Base-by-base conservation (phyloP, 306 rosid species). In the Prunus salicina region DNA sequence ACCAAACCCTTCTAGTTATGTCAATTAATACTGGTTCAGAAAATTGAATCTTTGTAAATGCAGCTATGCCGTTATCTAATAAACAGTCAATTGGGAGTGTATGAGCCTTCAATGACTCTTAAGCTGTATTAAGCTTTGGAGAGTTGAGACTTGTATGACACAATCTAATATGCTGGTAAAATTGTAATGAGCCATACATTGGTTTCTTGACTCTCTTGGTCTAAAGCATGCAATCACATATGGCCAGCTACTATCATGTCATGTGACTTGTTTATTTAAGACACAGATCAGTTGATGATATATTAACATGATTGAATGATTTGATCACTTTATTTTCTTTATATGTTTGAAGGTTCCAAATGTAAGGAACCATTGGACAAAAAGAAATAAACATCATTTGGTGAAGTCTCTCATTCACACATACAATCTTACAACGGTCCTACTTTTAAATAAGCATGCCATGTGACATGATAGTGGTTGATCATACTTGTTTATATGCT, bases 401-500 rank as follows among this genome's bases (percentile, higher is more conserved):
- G 68, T 72, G 27, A 73, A 79, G 19, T 79, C 67, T 64, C 18
- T 64, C 18, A 58, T 77, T 27, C 67, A 71, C 65, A n/a, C 70
- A 64, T 49, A 66, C 4, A 43, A 28, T 79, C 73, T 62, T 73
- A 32, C 30, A 38, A 41, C 19, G 6, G 57, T 1, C 22, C 27
- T 20, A 0, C 19, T 18, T 64, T 62, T 46, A 61, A 69, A 62
- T 67, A 73, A 67, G 82, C 73, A 80, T 74, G 77, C 28, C 60
- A 60, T 51, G 24, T 62, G 75, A 81, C 80, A 75, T 76, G 73
- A 51, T 81, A 38, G 50, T 70, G 69, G 76, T 28, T 81, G 8
- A 34, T 75, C 19, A 74, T 74, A 27, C 22, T 34, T 66, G 62
- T 27, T 73, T 61, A 20, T 14, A 38, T 58, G 79, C 82, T 78